These are phyloP conservation scores for Fraxinus quadrangulata DNA, from an alignment of 257 asterid genomes.

Conservation along the genomic window DNA sequence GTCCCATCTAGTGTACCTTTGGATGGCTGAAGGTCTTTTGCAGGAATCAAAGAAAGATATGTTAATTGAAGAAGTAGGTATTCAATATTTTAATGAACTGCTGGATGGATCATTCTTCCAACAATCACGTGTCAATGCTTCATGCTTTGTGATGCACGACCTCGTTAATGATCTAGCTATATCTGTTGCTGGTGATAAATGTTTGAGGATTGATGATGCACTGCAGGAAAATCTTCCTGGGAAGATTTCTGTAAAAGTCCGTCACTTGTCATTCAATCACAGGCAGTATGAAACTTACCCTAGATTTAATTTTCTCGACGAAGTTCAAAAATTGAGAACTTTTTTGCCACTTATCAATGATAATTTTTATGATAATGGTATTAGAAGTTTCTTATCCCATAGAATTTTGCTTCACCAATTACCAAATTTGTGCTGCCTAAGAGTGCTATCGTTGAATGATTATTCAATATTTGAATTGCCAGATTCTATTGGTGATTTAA, in stretches of 20 bases:
- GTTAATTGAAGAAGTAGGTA: not conserved
- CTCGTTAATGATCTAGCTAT: slow-evolving; percentile 17
- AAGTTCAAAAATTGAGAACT: slow-evolving; percentile 32
- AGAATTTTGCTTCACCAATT: slow-evolving; percentile 22
- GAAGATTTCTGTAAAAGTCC: slow-evolving; percentile 21
- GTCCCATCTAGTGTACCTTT: slow-evolving; percentile 12
- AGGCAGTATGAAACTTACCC: slow-evolving; percentile 22
- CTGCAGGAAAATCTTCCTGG: not conserved
- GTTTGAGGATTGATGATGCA: slow-evolving; percentile 32
- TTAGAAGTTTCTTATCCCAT: not conserved
- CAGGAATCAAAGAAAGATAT: not conserved
- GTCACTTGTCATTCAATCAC: slow-evolving; percentile 32
- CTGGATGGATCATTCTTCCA: slow-evolving; percentile 12
- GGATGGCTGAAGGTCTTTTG: slow-evolving; percentile 28
- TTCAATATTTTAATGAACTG: slow-evolving; percentile 5
- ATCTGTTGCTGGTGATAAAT: slow-evolving; percentile 11
- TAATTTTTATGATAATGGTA: too few relatives aligned
- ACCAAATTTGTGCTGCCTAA: slow-evolving; percentile 18
- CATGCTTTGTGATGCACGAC: slow-evolving; percentile 15
- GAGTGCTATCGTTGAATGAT: slow-evolving; percentile 33
- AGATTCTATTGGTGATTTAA: slow-evolving; percentile 28
- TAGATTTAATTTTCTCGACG: slow-evolving; percentile 24
- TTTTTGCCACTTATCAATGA: slow-evolving; percentile 25
- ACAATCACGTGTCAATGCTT: not conserved
- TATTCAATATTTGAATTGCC: slow-evolving; percentile 30